Evolutionary conservation across 1,284 basidiomycete species (phyloP), one percentile per base, ranked within the genome.

Genomic region (Cutaneotrichosporon cavernicola): DNA sequence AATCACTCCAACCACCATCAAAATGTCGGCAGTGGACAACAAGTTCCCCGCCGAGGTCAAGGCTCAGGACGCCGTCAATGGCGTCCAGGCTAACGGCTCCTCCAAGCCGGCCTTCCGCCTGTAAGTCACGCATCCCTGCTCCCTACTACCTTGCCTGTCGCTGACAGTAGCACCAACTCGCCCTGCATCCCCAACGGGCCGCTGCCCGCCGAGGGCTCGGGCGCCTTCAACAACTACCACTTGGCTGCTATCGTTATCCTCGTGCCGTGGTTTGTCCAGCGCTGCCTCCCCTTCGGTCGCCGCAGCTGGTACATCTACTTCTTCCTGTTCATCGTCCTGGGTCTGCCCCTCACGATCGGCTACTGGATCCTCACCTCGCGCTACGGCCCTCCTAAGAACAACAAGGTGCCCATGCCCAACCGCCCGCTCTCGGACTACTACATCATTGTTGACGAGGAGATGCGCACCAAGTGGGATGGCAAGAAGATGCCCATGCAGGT

Each of bases 401-500:
- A 91, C 70, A 94, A 95, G 83, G 88, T 94, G 70, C 77, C 82
- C 40, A 83, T 97, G n/a, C 94, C 96, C 14, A 89, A 89, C 67
- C 90, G 89, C 79, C 86, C 90, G 70, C 86, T 97, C 68, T 89
- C 90, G 73, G 86, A 90, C 73, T 99, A 99, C 80, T 90, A 99
- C 76, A 89, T 88, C 61, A 90, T 98, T 82, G 89, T 92, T 72
- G 93, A 97, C 83, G 80, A 83, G 1, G 88, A 88, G 67, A 85
- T 99, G 74, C 90, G 87, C 82, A 83, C 84, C 32, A 85, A 88
- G 72, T 97, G 94, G 83, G 82, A 87, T 58, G 79, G 72, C 79
- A 88, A 89, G 79, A 98, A 97, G 83, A 97, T 99, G 69, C 95
- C 95, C 57, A 97, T 97, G 89, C 94, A 99, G 82, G 82, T 91